Base-by-base conservation (phyloP, 2,329 filamentous ascomycete genomes). In the Daldinia eschscholtzii region DNA sequence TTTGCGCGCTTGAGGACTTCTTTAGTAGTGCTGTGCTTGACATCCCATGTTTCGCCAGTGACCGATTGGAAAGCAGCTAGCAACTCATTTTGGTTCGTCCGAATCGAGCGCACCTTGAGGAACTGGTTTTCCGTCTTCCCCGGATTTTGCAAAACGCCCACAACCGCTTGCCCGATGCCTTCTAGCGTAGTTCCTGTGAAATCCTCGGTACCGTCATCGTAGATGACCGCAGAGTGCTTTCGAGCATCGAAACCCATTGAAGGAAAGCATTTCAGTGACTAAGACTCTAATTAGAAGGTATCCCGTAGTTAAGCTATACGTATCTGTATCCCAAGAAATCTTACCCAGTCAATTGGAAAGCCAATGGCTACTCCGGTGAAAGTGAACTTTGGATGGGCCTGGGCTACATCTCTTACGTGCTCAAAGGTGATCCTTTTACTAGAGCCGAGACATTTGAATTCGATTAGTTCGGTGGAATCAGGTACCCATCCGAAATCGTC, bases 341-440 rank as follows among this genome's bases (percentile, higher is more conserved):
- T 68, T 57, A 78, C 77, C 77, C 77, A 78, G 53, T 78, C 76
- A 42, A 76, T 76, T 7, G 77, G 77, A 58, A 78, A 77, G 2
- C 77, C 76, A 48, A 73, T 76, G 4, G 70, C 75, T 55, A 79
- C 71, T 9, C 75, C 76, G 6, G 75, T 79, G 69, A 73, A 79
- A 6, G 73, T 78, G 30, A 78, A 77, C 1, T 50, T 48, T 7
- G 70, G 53, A 12, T 74, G 68, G n/a, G 46, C 48, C 26, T 64
- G 56, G 6, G 75, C 72, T 9, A 71, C 67, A 41, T 70, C 52
- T 50, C 52, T 59, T 6, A 75, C 76, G 18, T 67, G 55, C 10
- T 73, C 57, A 76, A 74, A 77, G 5, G 73, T 70, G 6, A 70
- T 65, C 30, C 53, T 52, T 4, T 77, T 70, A 39, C 53, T 46